Conservation (phyloP, 768 basidiomycete genomes). For the Psilocybe sp. region DNA sequence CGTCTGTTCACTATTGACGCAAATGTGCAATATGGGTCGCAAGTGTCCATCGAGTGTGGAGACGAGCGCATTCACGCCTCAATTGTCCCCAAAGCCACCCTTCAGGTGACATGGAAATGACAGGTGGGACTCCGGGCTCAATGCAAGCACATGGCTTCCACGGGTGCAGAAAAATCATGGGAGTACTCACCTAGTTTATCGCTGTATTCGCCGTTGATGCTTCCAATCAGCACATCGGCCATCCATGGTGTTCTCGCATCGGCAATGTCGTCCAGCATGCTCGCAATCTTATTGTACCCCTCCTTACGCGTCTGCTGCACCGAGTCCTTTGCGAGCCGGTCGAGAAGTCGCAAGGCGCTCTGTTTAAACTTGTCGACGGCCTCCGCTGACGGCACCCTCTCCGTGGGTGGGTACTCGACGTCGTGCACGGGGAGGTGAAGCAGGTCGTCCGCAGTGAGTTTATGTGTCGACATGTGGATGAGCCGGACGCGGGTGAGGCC, state of each 20-base stretch:
- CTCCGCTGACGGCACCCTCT: conserved; percentile 49
- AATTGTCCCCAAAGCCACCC: no score
- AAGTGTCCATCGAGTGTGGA: no score
- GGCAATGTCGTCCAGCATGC: conserved; percentile 71
- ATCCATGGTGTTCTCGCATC: conserved; percentile 66
- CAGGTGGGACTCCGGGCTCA: no score
- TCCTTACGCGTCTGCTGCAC: conserved; percentile 55
- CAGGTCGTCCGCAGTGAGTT: conserved; percentile 23
- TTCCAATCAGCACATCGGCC: conserved; percentile 72
- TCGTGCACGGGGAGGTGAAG: conserved; percentile 35
- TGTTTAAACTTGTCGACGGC: conserved; percentile 66
- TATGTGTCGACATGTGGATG: conserved; percentile 25
- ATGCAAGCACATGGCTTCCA: no score
- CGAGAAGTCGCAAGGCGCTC: conserved; percentile 62
- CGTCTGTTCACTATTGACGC: no score
- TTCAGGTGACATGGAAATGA: no score
- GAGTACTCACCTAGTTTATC: conserved; percentile 66
- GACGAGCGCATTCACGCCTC: no score
- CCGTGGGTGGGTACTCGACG: conserved; percentile 47
- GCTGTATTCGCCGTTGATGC: conserved; percentile 59
- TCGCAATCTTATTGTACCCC: conserved; percentile 64
- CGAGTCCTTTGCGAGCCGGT: conserved; percentile 55
- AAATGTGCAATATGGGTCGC: no score
- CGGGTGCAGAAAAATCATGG: conserved; percentile 1
- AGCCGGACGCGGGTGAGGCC: conserved; percentile 69